Base-by-base conservation (phyloP, 176 grass and related monocot species). In the Puya raimondii region DNA sequence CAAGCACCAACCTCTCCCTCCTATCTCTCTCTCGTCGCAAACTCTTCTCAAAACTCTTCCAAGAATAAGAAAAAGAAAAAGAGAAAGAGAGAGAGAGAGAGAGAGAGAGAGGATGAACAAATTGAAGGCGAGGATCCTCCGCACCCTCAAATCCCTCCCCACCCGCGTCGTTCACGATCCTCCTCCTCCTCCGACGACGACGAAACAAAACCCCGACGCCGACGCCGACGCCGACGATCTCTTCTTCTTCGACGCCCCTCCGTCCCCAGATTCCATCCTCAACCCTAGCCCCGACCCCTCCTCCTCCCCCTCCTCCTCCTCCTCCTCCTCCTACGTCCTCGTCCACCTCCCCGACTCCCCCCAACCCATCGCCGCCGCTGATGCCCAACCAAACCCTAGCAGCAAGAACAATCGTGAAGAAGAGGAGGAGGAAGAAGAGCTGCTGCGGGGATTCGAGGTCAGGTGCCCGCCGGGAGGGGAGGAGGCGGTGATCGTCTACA, bases 391-490 rank as follows among this genome's bases (percentile, higher is more conserved):
- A 7, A 42, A 42, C 33, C 33, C 33, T 42, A 42, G 6, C 33
- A 6, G 33, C 27, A 29, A 29, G 3, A 29, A 3, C 27, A 29
- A 8, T 6, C 33, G 33, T 42, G 33, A 42, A 6, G 33, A 42
- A 5, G 33, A 42, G 6, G 33, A 42, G 6, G 33, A 42, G 6
- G 33, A 64, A 12, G 4, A 71, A 0, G 71, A 79, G 16, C 78
- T 42, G 2, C 70, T 86, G 15, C 12, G 54, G 54, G 77, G 65
- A 0, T 85, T 90, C 79, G 83, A 85, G 6, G 73, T 49, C 27
- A 82, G 76, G 65, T 95, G 81, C 87, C 91, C 84, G 1, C 84
- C 91, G 7, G 82, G 85, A 12, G 84, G 87, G 0, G 72, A 77
- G 48, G 21, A 48, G 7, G 53, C 20, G 0, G 78, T 90, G 21